Evolutionary conservation across 2,329 filamentous ascomycete genomes (phyloP), one percentile per base, ranked within the genome.

Genomic region (Talaromyces amestolkiae): DNA sequence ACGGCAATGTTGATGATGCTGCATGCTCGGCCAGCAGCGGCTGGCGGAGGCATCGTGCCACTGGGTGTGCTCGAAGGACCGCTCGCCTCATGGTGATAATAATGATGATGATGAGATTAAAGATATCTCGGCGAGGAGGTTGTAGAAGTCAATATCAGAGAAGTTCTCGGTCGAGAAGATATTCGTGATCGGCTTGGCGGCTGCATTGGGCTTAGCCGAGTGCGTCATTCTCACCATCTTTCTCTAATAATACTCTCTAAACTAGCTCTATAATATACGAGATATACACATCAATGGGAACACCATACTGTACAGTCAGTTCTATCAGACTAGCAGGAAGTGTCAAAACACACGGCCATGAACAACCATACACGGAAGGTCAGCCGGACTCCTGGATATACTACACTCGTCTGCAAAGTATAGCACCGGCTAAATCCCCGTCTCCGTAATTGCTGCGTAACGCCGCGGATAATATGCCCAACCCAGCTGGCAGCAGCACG

Each of bases 21-120:
- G 41, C 51, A 33, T 27, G 27, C n/a, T 45, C 47, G 22, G 35
- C 11, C 19, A 39, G 33, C 8, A 35, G 39, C 37, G 56, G 39
- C 15, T 53, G 65, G 19, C 31, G 39, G 19, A 64, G 49, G 33
- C 45, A 53, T 43, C 60, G 61, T 15, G 39, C 47, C 39, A 39
- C 61, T 9, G 65, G 35, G 22, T 43, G 35, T 43, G 61, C 47
- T 39, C 43, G 53, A 31, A 66, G 64, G n/a, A 56, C 22, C 22
- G 63, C 51, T 22, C 51, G 43, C 51, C 64, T 61, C 64, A 65
- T 65, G 58, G 27, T 47, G 58, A 19, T 31, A 4, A 31, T 31
- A 6, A 31, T 31, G 27, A 31, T 31, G 27, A 7, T 33, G 43
- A 41, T 51, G 24, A n/a, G 24, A 33, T 6, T 31, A 7, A 7